These are phyloP conservation scores for Pseudocercospora cruenta DNA, from an alignment of 2,329 filamentous ascomycete species.

Conservation along the genomic window DNA sequence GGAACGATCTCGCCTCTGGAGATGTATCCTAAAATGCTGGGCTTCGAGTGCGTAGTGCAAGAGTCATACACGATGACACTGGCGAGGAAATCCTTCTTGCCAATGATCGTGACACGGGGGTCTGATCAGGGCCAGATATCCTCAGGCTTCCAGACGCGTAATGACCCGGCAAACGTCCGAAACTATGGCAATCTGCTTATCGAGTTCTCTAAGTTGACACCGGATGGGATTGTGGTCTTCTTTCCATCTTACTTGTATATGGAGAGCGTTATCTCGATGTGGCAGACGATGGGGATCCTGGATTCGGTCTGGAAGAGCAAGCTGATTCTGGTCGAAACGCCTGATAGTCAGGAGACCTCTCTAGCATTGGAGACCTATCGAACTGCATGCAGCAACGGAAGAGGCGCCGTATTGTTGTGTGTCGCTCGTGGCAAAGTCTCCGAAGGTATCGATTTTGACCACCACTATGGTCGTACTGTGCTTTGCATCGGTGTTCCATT, in stretches of 20 bases:
- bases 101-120: constrained; percentile 95
- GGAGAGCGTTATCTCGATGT: constrained; percentile 98
- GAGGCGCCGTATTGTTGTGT: constrained; percentile 89
- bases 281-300: constrained; percentile 97
- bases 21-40: constrained; percentile 99
- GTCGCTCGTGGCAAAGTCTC: constrained; percentile 97
- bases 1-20: constrained; percentile 95
- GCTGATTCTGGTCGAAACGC: constrained; percentile 94
- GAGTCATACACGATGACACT: constrained; percentile 98
- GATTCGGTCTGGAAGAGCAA: constrained; percentile 99
- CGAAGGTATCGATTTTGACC: constrained; percentile 98
- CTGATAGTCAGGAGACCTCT: constrained; percentile 95
- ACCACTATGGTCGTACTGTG: constrained; percentile 95
- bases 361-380: constrained; percentile 94
- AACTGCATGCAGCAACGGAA: constrained; percentile 94
- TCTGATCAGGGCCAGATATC: constrained; percentile 93
- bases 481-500: constrained; percentile 96
- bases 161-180: constrained; percentile 93
- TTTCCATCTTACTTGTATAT: constrained; percentile 99
- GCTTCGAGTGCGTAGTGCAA: constrained; percentile 88
- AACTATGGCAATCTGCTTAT: constrained; percentile 94
- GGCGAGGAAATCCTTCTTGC: constrained; percentile 89
- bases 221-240: constrained; percentile 98
- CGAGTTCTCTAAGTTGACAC: constrained; percentile 94
- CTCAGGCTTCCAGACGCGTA: constrained; percentile 91